A percentile compares a stretch with the other conserved stretches of the same genome.
Evolutionary conservation across 2,329 filamentous ascomycete genomes (phyloP).

Genomic region (Madurella fahalii): DNA sequence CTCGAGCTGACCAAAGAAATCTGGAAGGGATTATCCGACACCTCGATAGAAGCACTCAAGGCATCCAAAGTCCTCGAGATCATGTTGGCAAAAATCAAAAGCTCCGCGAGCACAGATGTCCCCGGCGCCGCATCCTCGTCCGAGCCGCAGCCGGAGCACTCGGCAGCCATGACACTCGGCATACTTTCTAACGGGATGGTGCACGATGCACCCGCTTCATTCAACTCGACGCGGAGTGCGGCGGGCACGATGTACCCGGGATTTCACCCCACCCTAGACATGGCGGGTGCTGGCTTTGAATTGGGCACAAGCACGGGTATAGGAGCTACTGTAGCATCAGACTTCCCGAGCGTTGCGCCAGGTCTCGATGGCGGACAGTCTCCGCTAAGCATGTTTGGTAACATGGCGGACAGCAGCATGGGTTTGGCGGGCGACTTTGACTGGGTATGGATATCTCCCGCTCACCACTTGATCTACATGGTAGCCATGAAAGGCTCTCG

Average conservation of each 20-base stretch:
- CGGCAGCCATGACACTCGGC: conserved; percentile 39
- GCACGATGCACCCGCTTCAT: conserved; percentile 28
- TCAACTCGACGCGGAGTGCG: conserved; percentile 34
- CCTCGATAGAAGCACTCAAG: conserved; percentile 87
- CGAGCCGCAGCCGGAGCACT: conserved; percentile 37
- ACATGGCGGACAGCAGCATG: conserved; percentile 37
- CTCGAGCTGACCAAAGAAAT: conserved; percentile 72
- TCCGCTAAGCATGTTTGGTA: conserved; percentile 52
- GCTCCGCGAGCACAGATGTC: conserved; percentile 31
- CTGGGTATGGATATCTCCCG: conserved; percentile 43
- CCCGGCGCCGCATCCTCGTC: conserved; percentile 21
- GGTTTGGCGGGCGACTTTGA: conserved; percentile 52
- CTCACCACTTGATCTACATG: background rate
- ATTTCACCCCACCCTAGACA: conserved; percentile 1
- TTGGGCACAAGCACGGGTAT: conserved; percentile 5
- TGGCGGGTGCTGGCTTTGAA: background rate
- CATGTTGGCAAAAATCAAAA: conserved; percentile 74
- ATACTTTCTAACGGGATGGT: conserved; percentile 40
- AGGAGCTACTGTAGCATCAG: conserved; percentile 34
- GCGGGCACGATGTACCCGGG: conserved; percentile 42
- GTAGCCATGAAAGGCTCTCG: background rate
- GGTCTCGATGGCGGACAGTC: conserved; percentile 37
- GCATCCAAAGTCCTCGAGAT: conserved; percentile 75
- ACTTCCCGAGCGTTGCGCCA: conserved; percentile 35
- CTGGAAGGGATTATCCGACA: conserved; percentile 72